These are phyloP conservation scores for Colletotrichum zoysiae DNA, from an alignment of 2,329 filamentous ascomycete genomes.

Conservation along the genomic window DNA sequence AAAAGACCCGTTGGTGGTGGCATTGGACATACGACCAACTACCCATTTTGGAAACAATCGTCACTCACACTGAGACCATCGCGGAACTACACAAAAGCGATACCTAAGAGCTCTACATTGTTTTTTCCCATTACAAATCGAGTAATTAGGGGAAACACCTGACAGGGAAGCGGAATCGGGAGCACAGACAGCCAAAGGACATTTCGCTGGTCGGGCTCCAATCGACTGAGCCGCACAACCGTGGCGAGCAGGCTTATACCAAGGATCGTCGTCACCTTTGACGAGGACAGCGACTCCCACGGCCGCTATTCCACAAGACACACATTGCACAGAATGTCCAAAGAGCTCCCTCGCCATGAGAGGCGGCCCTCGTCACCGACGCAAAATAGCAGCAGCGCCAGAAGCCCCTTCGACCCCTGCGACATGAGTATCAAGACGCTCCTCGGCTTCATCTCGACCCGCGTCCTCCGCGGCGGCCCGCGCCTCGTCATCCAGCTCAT, in stretches of 20 bases:
- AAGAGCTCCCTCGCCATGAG: slow-evolving; percentile 36
- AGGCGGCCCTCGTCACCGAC: slow-evolving; percentile 27
- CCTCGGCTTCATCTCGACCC: slow-evolving; percentile 56
- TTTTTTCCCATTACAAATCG: no score
- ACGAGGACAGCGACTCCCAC: neutral
- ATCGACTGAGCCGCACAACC: neutral
- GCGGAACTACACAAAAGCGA: neutral
- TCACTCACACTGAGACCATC: neutral
- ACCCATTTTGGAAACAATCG: slow-evolving; percentile 19
- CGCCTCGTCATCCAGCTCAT: slow-evolving; percentile 48
- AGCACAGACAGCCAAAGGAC: neutral
- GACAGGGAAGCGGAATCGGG: neutral
- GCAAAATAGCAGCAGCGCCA: neutral
- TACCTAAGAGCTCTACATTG: neutral
- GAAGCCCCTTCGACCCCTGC: slow-evolving; percentile 22
- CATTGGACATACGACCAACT: slow-evolving; percentile 32
- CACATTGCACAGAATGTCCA: slow-evolving; percentile 16
- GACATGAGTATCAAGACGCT: slow-evolving; percentile 47
- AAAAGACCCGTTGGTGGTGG: neutral
- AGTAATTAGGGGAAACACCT: neutral
- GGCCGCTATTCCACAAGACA: neutral
- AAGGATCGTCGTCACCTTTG: neutral
- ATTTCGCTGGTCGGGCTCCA: neutral
- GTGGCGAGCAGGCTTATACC: neutral
- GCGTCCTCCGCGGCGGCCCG: slow-evolving; percentile 53